Evolutionary conservation across 176 grass and related monocot genomes (phyloP), one percentile per base, ranked within the genome.

Genomic region (Zoysia pacifica): DNA sequence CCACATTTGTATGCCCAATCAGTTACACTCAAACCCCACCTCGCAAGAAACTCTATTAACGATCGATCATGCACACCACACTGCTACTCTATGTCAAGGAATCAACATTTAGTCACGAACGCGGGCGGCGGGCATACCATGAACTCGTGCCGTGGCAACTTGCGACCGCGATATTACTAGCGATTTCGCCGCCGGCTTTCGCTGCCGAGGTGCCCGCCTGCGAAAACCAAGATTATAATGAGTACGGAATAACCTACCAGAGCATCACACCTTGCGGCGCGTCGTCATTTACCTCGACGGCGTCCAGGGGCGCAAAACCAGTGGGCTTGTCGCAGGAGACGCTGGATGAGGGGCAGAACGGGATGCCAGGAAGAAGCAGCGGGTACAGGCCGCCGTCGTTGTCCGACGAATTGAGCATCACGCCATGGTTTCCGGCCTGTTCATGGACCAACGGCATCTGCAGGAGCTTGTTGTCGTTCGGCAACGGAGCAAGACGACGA

Each of bases 381-480:
- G 83, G 87, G 46, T 89, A 89, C 50, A 89, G 28, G 52, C 68
- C 20, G 0, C 84, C 45, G 4, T 64, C 51, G 41, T 81, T 72
- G 50, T 77, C 66, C 11, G 83, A 72, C 14, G 78, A 72, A 28
- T 28, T 28, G 52, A 86, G 69, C 83, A 86, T 77, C 61, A 82
- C 14, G 72, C 49, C 87, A 77, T 77, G 87, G 73, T 65, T 73
- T 44, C 65, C 87, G 2, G 61, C 35, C 67, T 81, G 78, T 6
- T 82, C 87, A n/a, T 89, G 83, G 51, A 68, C 68, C 67, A 78
- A 12, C 37, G 83, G 87, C 87, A 86, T 77, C 73, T 89, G 83
- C 73, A 77, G 62, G 74, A 67, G 79, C 73, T 69, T 89, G 51
- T 78, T 67, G 46, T 86, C 78, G 67, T 46, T 79, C 20, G 79